A percentile compares a stretch with the other conserved stretches of the same genome.
Evolutionary conservation across 805 yeast genomes (phyloP).

Genomic region (Metschnikowia santaceciliae): DNA sequence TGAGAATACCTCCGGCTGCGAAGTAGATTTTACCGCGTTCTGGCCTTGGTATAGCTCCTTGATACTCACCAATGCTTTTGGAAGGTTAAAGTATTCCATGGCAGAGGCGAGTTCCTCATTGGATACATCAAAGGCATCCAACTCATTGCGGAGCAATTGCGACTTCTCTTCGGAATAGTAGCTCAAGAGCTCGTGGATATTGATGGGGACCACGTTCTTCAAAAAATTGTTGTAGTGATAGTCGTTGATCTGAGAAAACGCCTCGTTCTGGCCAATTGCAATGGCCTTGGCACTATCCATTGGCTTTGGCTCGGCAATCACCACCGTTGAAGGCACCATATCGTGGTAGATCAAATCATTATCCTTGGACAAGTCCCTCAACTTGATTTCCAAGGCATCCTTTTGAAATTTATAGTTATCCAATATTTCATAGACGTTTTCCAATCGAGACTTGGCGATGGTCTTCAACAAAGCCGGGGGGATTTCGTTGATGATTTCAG

Average conservation of each 20-base stretch:
- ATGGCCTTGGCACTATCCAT: slow-evolving; percentile 65
- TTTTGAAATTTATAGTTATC: slow-evolving; percentile 41
- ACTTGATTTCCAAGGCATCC: slow-evolving; percentile 35
- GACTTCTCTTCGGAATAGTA: slow-evolving; percentile 89
- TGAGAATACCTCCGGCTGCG: slow-evolving; percentile 1
- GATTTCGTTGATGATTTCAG: slow-evolving; percentile 35
- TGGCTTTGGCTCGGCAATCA: slow-evolving; percentile 62
- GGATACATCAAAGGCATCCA: slow-evolving; percentile 72
- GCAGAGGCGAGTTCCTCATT: slow-evolving; percentile 76
- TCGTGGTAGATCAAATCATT: slow-evolving; percentile 90
- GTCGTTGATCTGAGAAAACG: slow-evolving; percentile 40
- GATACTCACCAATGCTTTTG: slow-evolving; percentile 56
- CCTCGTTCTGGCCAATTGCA: slow-evolving; percentile 44
- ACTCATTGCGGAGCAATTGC: slow-evolving; percentile 62
- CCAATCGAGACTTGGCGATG: slow-evolving; percentile 21
- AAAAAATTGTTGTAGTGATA: slow-evolving; percentile 52
- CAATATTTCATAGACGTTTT: slow-evolving; percentile 33
- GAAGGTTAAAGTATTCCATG: slow-evolving; percentile 75
- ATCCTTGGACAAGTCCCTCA: slow-evolving; percentile 59
- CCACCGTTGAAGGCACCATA: slow-evolving; percentile 54
- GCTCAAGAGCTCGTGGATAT: slow-evolving; percentile 83
- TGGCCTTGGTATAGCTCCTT: slow-evolving; percentile 34
- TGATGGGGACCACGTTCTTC: slow-evolving; percentile 76
- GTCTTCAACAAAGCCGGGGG: slow-evolving; percentile 11
- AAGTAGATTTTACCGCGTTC: not conserved